These are phyloP conservation scores for Cystobasidium ongulense DNA, from an alignment of 768 basidiomycete species.

Conservation along the genomic window DNA sequence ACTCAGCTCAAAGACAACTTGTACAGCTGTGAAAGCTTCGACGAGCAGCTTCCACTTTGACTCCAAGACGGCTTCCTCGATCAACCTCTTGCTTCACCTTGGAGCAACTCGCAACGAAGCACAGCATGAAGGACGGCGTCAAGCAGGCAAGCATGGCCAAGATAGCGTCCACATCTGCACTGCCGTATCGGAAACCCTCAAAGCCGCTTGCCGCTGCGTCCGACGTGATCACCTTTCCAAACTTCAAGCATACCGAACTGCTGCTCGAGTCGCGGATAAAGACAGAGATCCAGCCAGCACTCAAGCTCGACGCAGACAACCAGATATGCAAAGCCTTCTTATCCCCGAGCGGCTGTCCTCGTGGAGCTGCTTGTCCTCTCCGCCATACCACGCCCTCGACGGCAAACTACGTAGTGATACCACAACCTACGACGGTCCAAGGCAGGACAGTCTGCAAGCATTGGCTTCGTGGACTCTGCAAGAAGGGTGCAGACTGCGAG, in stretches of 20 bases:
- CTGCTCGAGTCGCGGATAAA: conserved; percentile 20
- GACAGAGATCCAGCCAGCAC: conserved; percentile 66
- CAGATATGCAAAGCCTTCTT: conserved; percentile 85
- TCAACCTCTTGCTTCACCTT: background rate
- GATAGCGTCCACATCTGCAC: background rate
- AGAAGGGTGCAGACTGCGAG: conserved; percentile 95
- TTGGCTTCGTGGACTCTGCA: conserved; percentile 94
- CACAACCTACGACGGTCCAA: conserved; percentile 63
- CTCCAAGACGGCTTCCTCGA: background rate
- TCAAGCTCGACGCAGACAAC: conserved; percentile 72
- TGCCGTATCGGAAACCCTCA: background rate
- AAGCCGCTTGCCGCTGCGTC: background rate
- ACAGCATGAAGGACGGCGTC: background rate
- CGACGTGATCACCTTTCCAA: conserved; percentile 4
- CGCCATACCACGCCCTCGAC: conserved; percentile 82
- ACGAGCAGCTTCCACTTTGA: background rate
- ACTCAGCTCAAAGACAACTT: background rate
- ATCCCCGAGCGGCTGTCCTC: conserved; percentile 74
- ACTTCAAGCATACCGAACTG: conserved; percentile 27
- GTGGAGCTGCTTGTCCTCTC: conserved; percentile 81
- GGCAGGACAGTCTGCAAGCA: conserved; percentile 87
- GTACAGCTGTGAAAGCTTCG: background rate
- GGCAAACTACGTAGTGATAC: conserved; percentile 80
- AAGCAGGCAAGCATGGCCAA: background rate
- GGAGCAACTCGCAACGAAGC: background rate